A percentile compares a stretch with the other conserved stretches of the same genome.
Conservation (phyloP, 192 early-diverging fungal genomes). For the Coemansia sp. region DNA sequence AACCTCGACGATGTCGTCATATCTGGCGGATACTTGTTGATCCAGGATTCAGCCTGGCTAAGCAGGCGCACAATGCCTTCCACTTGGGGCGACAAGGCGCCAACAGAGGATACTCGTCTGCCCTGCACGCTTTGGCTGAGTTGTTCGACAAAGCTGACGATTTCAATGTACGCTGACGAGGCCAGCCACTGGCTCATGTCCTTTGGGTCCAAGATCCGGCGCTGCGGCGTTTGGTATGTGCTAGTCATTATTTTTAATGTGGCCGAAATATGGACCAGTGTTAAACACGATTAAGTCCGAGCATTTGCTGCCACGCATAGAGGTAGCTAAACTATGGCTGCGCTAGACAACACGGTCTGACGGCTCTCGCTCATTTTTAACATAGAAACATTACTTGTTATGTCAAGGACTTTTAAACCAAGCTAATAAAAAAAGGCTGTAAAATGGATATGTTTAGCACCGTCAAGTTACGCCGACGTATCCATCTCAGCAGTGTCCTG, state of each 20-base stretch:
- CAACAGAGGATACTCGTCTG: constrained; percentile 61
- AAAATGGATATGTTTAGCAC: neutral
- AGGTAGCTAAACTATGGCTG: neutral
- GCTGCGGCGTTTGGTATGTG: constrained; percentile 54
- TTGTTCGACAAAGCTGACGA: constrained; percentile 72
- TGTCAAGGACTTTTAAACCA: neutral
- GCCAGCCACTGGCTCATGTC: constrained; percentile 64
- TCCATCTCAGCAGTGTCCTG: constrained; percentile 46
- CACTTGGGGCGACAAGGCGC: constrained; percentile 60
- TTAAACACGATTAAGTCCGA: neutral
- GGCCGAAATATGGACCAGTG: neutral
- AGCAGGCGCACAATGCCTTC: constrained; percentile 63
- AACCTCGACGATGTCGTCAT: constrained; percentile 73
- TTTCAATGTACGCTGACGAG: constrained; percentile 67
- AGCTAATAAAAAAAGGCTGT: neutral
- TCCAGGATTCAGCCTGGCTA: constrained; percentile 67
- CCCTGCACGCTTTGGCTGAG: constrained; percentile 74
- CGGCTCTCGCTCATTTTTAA: neutral
- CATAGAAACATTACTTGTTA: neutral
- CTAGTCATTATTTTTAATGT: neutral
- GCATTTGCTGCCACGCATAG: neutral
- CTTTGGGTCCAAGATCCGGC: constrained; percentile 61
- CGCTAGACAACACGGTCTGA: neutral
- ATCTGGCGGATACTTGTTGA: constrained; percentile 79
- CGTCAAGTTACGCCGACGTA: constrained; percentile 29